phyloP scores from a whole-genome alignment of 495 filamentous ascomycete species.

The Hypoxylon fragiforme region DNA sequence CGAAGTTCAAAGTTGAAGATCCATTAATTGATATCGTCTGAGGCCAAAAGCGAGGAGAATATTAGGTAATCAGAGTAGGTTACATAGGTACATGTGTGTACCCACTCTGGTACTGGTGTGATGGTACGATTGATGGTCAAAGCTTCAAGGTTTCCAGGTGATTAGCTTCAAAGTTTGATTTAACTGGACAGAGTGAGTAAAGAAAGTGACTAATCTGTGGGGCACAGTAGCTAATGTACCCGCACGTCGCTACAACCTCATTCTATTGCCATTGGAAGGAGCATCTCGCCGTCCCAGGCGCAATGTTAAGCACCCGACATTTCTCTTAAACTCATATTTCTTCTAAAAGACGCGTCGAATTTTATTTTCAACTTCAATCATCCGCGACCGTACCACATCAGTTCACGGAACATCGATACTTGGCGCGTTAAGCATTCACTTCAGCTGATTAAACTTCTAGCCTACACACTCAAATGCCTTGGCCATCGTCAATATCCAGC shows the following conservation, averaged over 20 bases:
- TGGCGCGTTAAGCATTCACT: neutral
- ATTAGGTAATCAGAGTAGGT: no score
- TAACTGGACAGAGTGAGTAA: neutral
- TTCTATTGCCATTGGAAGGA: neutral
- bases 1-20: no score
- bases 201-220: slow-evolving; percentile 28
- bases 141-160: neutral
- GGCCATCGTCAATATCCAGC: slow-evolving; percentile 10
- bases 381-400: neutral
- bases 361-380: neutral
- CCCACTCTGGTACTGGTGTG: no score
- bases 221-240: slow-evolving; percentile 4
- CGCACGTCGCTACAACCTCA: neutral
- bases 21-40: slow-evolving; percentile 5
- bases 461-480: slow-evolving; percentile 24
- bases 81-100: no score
- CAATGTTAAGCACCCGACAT: slow-evolving; percentile 1
- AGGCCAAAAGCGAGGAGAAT: neutral
- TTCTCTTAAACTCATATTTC: slow-evolving; percentile 3
- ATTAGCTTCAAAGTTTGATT: neutral
- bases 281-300: neutral
- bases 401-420: no score
- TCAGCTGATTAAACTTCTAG: neutral
- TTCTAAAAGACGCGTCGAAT: slow-evolving; percentile 23
- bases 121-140: neutral